Evolutionary conservation across 2,329 filamentous ascomycete species (phyloP), one percentile per base, ranked within the genome.

Genomic region (Beauveria caledonica): DNA sequence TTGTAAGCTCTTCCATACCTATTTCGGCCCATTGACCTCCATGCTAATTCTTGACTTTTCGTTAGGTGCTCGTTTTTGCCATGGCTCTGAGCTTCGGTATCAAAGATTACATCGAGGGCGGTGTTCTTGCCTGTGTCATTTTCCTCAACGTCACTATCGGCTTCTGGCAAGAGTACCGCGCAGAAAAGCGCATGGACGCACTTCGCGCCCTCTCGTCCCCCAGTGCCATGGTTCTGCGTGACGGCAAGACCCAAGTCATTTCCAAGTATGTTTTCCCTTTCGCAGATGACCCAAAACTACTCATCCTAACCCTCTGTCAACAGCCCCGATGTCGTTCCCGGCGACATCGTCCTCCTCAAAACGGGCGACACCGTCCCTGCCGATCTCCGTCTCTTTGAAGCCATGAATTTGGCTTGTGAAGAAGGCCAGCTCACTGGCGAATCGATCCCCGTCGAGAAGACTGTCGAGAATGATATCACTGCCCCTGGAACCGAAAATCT

Each of bases 351-450:
- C 62, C 74, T 82, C 42, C 77, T 87, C 67, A 87, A 83, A 74
- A 88, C 84, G 73, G 88, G 88, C 62, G 88, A 90, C 71, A 89
- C 87, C 4, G 82, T 91, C 45, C 88, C 88, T 10, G 88, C 88
- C 42, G 88, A 92, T 68, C 71, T 91, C 45, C 84, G 87, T 59
- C 72, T 87, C 21, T 80, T 89, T 65, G 86, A 90, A 67, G 83
- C 81, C 62, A 89, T 92, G 82, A 93, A 94, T 70, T 79, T 92
- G 50, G 85, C 86, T 63, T 90, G 88, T 68, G 90, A 96, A 66
- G 88, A 92, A 72, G 86, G 87, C 50, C 84, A 88, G 54, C 80
- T 92, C 49, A 92, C 89, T 7, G 89, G 89, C 68, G 89, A 92
- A 72, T 88, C 88, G 4, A 77, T 88, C 17, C 86, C 88, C 7